phyloP scores from a whole-genome alignment of 2,329 filamentous ascomycete genomes.

The Beauveria pseudobassiana region DNA sequence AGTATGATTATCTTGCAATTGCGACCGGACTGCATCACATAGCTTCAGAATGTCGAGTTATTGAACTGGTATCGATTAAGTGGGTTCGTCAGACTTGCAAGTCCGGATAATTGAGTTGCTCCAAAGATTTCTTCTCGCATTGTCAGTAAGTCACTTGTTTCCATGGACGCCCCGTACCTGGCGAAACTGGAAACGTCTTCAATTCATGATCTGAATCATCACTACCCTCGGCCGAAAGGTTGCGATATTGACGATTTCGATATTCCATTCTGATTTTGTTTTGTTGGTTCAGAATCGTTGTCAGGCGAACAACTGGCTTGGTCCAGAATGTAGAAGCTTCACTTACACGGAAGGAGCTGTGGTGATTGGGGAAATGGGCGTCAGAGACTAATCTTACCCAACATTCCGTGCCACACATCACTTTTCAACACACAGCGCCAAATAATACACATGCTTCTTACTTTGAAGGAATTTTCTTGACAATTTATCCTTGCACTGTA shows the following conservation, averaged over 20 bases:
- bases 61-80: constrained; percentile 9
- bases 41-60: constrained; percentile 26
- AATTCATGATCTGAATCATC: not conserved
- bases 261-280: not conserved
- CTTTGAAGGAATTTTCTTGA: no score
- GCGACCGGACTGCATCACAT: constrained; percentile 34
- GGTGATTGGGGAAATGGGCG: not conserved
- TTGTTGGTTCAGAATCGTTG: fast-evolving
- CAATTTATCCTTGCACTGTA: no score
- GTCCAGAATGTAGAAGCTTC: not conserved
- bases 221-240: not conserved
- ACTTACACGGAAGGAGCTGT: not conserved
- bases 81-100: constrained; percentile 4
- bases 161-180: not conserved
- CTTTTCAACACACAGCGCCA: not conserved
- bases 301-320: not conserved
- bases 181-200: not conserved
- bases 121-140: not conserved
- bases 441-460: not conserved
- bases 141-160: not conserved
- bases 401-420: not conserved
- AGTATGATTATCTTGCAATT: constrained; percentile 24
- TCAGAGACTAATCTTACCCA: no score
- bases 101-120: not conserved
- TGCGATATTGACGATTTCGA: not conserved